A percentile compares a stretch with the other conserved stretches of the same genome.
Evolutionary conservation across 495 filamentous ascomycete genomes (phyloP).

Genomic region (Aspergillus diversus): DNA sequence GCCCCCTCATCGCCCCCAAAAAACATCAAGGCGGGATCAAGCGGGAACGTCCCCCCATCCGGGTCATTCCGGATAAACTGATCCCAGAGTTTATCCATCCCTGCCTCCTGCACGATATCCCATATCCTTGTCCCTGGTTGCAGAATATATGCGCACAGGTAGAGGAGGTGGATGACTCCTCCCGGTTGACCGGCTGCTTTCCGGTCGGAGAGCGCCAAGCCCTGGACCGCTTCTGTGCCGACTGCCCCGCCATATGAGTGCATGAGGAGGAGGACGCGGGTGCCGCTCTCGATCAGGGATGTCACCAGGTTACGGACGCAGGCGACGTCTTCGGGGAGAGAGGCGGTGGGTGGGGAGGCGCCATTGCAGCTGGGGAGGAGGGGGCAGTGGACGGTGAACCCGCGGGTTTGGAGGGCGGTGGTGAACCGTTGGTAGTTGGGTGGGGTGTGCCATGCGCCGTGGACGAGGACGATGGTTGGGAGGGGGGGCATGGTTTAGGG

Average conservation of each 20-base stretch:
- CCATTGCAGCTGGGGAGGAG: constrained; percentile 37
- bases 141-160: constrained; percentile 42
- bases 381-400: constrained; percentile 42
- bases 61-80: constrained; percentile 25
- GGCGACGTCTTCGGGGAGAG: constrained; percentile 32
- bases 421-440: constrained; percentile 39
- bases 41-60: constrained; percentile 26
- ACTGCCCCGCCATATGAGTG: constrained; percentile 48
- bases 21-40: constrained; percentile 32
- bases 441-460: constrained; percentile 49
- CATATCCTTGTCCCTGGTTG: constrained; percentile 22
- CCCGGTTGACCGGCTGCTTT: constrained; percentile 27
- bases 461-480: constrained; percentile 44
- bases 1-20: constrained; percentile 29
- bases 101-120: constrained; percentile 28
- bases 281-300: constrained; percentile 30
- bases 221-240: constrained; percentile 37
- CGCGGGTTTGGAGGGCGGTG: constrained; percentile 31
- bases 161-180: constrained; percentile 45
- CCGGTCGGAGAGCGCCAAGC: constrained; percentile 31
- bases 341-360: constrained; percentile 27
- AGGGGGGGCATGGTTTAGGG: not conserved
- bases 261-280: constrained; percentile 38
- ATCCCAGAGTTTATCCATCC: constrained; percentile 24
- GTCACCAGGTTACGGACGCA: constrained; percentile 28